Evolutionary conservation across 2,329 filamentous ascomycete genomes (phyloP).

Genomic region (Monosporascus sp.): DNA sequence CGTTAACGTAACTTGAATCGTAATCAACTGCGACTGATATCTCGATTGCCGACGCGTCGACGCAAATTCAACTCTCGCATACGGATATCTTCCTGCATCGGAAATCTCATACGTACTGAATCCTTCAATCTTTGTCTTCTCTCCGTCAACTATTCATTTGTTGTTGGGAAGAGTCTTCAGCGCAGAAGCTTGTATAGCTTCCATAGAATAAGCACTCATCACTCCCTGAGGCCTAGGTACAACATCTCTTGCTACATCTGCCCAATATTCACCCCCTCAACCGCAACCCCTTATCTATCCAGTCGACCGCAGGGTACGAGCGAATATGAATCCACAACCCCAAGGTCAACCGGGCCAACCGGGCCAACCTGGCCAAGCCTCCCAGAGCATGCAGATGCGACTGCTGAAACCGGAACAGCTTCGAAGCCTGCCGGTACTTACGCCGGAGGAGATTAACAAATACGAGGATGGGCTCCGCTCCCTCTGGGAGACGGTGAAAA

Average conservation of each 20-base stretch:
- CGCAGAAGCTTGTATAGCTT: too few species aligned
- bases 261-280: too few species aligned
- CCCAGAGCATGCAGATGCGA: constrained; percentile 1
- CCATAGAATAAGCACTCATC: too few species aligned
- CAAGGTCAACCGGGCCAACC: constrained; percentile 11
- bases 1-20: too few species aligned
- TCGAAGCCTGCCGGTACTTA: constrained; percentile 43
- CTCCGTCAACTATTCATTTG: too few species aligned
- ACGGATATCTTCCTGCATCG: too few species aligned
- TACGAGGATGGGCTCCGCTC: constrained; percentile 52
- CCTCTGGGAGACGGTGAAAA: constrained; percentile 47
- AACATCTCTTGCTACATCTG: not conserved
- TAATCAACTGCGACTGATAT: too few species aligned
- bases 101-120: too few species aligned
- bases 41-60: too few species aligned
- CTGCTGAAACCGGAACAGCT: constrained; percentile 45
- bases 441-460: constrained; percentile 49
- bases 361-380: constrained; percentile 4
- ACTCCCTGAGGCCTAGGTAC: not conserved
- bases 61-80: too few species aligned
- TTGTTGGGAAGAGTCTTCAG: too few species aligned
- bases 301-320: not conserved
- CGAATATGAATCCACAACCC: constrained; percentile 16
- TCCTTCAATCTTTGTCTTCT: too few species aligned
- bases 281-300: not conserved